Base-by-base conservation (phyloP, 176 grass and related monocot genomes). In the Poa annua region DNA sequence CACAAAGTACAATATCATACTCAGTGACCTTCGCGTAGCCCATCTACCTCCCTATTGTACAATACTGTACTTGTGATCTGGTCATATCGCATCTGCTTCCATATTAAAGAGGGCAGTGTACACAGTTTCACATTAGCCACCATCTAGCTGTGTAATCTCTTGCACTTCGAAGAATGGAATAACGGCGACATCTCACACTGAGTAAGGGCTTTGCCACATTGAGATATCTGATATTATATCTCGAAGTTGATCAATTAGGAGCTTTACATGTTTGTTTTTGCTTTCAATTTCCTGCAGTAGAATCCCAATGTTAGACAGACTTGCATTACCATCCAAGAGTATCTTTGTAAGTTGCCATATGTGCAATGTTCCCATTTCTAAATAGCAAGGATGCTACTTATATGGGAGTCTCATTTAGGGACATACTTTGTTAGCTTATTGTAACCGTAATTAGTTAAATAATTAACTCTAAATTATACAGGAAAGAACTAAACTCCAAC, bases 191-290 rank as follows among this genome's bases (percentile, higher is more conserved):
- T 32, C 87, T 92, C 76, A 94, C 66, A 87, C 62, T 12, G 90
- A 89, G 48, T 81, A 93, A 76, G 96, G 96, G 65, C 93, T 96
- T 81, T 99, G 89, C 96, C 93, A 99, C 91, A 96, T 99, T 74
- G 93, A 91, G 77, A 96, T 86, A 74, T 99, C 93, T 7, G 83
- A 71, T 78, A 99, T 99, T 82, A 99, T 83, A 81, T 90, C 71
- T 56, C 85, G 79, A 26, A 96, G 87, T 79, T 99, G 93, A 85
- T 96, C 81, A 2, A 99, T 96, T 32, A 99, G 84, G 57, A 92
- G 69, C 78, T 96, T 99, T 35, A 96, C 49, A 20, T 87, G 83
- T 70, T 91, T 90, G 76, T 96, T 99, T 85, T 96, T 99, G 14
- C 38, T 88, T 92, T 93, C 91, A 78, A 94, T 92, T 84, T 99